Conservation (phyloP, 805 yeast genomes). For the Zygosaccharomyces kombuchaensis region DNA sequence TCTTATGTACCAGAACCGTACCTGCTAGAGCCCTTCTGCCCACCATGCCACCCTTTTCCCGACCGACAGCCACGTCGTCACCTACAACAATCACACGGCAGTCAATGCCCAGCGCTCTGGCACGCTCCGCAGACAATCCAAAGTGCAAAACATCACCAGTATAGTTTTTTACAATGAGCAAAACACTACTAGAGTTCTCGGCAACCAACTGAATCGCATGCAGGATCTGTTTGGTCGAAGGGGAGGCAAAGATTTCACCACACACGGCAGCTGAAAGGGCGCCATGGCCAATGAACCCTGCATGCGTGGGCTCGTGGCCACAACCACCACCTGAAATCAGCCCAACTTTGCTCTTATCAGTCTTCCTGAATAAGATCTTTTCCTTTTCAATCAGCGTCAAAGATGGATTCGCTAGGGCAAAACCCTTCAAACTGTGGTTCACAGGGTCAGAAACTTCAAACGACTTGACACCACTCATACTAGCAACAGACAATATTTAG, state of each 20-base stretch:
- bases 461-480: conserved; percentile 30
- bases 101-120: conserved; percentile 68
- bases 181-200: conserved; percentile 48
- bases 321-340: conserved; percentile 90
- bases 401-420: conserved; percentile 38
- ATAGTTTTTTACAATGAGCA: conserved; percentile 83
- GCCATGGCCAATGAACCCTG: conserved; percentile 85
- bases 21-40: conserved; percentile 96
- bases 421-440: conserved; percentile 36
- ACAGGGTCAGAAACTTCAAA: conserved; percentile 41
- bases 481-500: neutral
- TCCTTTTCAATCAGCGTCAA: conserved; percentile 37
- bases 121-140: conserved; percentile 86
- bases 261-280: conserved; percentile 82
- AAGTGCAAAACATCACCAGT: conserved; percentile 94
- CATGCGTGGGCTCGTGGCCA: conserved; percentile 94
- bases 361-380: conserved; percentile 37
- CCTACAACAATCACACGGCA: conserved; percentile 75
- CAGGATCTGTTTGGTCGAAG: conserved; percentile 85
- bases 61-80: conserved; percentile 94
- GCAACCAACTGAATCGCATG: conserved; percentile 48
- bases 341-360: conserved; percentile 51
- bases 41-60: conserved; percentile 81
- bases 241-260: conserved; percentile 91
- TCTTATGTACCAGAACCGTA: conserved; percentile 79